Conservation (phyloP, 164 flowering plant species). For the Umbilicus rupestris region DNA sequence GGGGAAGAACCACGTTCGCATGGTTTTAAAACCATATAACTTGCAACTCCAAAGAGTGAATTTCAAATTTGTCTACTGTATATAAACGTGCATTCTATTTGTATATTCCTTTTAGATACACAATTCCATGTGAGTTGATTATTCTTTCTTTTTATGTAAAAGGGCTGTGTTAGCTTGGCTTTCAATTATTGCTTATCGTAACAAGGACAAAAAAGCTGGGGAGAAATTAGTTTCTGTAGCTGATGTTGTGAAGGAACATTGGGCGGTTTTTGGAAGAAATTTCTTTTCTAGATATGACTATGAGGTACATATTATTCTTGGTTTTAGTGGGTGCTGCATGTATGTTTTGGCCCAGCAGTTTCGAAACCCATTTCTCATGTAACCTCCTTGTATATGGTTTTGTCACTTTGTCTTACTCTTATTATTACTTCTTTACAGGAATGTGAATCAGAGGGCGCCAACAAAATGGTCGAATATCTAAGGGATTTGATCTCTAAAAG, state of each 20-base stretch:
- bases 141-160: conserved; percentile 13
- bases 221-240: conserved; percentile 80
- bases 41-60: background rate
- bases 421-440: conserved; percentile 36
- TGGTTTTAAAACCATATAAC: background rate
- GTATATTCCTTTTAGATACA: background rate
- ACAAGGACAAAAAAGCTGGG: conserved; percentile 75
- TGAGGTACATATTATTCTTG: conserved; percentile 44
- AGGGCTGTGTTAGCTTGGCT: conserved; percentile 99
- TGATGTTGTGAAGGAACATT: conserved; percentile 81
- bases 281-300: conserved; percentile 97
- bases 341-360: background rate
- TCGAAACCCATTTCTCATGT: background rate
- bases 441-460: conserved; percentile 96
- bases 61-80: background rate
- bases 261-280: conserved; percentile 96
- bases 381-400: background rate
- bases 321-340: background rate
- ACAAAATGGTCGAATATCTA: conserved; percentile 77
- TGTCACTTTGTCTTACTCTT: background rate
- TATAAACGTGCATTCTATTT: background rate
- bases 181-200: conserved; percentile 75
- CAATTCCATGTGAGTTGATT: background rate
- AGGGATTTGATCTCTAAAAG: conserved; percentile 66
- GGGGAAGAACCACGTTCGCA: background rate